A percentile compares a stretch with the other conserved stretches of the same genome.
Evolutionary conservation across 2,329 filamentous ascomycete genomes (phyloP).

Genomic region (Blumeriella jaapii): DNA sequence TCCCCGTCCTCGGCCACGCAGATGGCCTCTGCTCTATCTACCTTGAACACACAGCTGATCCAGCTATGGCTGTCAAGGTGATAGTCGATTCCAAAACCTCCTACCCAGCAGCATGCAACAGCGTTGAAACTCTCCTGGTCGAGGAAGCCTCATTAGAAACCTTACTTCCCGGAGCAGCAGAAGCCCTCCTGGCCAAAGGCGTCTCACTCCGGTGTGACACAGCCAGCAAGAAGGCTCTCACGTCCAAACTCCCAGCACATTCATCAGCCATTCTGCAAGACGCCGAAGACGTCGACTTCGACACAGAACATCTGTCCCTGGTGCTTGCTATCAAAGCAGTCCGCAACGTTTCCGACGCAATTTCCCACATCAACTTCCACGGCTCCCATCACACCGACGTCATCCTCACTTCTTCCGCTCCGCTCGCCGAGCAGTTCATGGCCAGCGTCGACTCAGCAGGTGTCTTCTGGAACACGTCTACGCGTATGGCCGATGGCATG

Average conservation of each 20-base stretch:
- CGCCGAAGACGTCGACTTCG: conserved; percentile 60
- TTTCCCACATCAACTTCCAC: conserved; percentile 83
- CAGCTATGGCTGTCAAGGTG: conserved; percentile 59
- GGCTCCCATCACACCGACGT: conserved; percentile 90
- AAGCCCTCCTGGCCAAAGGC: conserved; percentile 61
- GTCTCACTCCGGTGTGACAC: conserved; percentile 76
- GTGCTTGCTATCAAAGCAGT: conserved; percentile 77
- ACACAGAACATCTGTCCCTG: conserved; percentile 82
- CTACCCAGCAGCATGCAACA: conserved; percentile 94
- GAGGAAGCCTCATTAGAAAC: conserved; percentile 57
- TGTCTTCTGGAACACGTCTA: conserved; percentile 95
- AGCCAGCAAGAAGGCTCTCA: conserved; percentile 52
- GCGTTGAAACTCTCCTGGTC: conserved; percentile 82
- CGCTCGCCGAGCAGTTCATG: conserved; percentile 72
- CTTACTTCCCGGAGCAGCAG: conserved; percentile 60
- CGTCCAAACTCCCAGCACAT: conserved; percentile 32
- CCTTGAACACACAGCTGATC: conserved; percentile 67
- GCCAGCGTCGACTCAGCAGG: conserved; percentile 76
- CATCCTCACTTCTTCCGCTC: conserved; percentile 62
- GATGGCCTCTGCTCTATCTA: conserved; percentile 88
- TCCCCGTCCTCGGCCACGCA: conserved; percentile 91
- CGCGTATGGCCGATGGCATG: conserved; percentile 91
- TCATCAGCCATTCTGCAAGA: conserved; percentile 44
- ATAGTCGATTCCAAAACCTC: conserved; percentile 86
- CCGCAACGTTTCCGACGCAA: conserved; percentile 53